Evolutionary conservation across 1,139 yeast species (phyloP).

Genomic region (Yamadazyma blattariae): DNA sequence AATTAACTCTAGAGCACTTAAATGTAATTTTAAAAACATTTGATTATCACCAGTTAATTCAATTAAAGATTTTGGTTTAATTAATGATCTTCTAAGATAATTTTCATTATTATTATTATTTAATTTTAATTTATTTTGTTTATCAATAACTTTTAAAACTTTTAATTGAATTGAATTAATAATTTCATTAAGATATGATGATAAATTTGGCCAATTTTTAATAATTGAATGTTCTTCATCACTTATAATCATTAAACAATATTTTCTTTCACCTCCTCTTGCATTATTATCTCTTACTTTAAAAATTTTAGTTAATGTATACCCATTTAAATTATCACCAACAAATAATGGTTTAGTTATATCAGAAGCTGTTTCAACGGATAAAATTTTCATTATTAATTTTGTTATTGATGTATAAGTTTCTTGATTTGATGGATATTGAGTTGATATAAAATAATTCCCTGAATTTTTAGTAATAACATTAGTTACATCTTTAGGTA

Average conservation of each 20-base stretch:
- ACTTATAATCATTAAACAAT: slow-evolving; percentile 60
- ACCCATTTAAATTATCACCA: slow-evolving; percentile 68
- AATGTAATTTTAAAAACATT: slow-evolving; percentile 62
- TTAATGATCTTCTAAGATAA: slow-evolving; percentile 50
- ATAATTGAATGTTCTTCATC: slow-evolving; percentile 56
- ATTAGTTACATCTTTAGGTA: slow-evolving; percentile 41
- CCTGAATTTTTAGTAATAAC: slow-evolving; percentile 20
- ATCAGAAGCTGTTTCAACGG: slow-evolving; percentile 71
- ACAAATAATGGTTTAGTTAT: slow-evolving; percentile 65
- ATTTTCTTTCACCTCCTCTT: slow-evolving; percentile 76
- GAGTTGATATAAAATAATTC: slow-evolving; percentile 43
- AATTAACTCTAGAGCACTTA: slow-evolving; percentile 58
- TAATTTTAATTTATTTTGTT: slow-evolving; percentile 20
- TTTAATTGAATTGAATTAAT: slow-evolving; percentile 46
- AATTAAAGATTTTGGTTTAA: slow-evolving; percentile 55
- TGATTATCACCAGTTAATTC: slow-evolving; percentile 59
- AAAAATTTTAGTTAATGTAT: slow-evolving; percentile 64
- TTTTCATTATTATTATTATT: slow-evolving; percentile 52
- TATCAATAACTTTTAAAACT: slow-evolving; percentile 24
- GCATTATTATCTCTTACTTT: slow-evolving; percentile 69
- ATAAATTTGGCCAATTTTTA: slow-evolving; percentile 56
- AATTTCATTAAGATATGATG: slow-evolving; percentile 49
- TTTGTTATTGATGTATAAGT: slow-evolving; percentile 56
- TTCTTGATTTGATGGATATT: slow-evolving; percentile 58
- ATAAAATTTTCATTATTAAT: slow-evolving; percentile 60